These are phyloP conservation scores for Saussurea involucrata DNA, from an alignment of 129 eudicot species.

Conservation along the genomic window DNA sequence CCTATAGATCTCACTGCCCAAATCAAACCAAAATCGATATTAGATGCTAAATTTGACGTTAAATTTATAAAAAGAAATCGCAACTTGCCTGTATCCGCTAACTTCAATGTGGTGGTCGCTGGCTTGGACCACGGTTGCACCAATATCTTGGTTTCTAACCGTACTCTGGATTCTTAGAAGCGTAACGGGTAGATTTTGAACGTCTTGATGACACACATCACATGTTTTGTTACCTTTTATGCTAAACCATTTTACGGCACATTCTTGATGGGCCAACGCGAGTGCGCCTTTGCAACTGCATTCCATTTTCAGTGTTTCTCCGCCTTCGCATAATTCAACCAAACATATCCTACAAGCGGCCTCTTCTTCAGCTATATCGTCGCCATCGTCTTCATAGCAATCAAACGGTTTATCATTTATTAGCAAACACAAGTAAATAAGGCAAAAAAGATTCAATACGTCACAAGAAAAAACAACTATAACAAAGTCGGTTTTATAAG, in stretches of 20 bases:
- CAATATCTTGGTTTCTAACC: constrained; percentile 26
- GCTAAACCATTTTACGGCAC: constrained; percentile 96
- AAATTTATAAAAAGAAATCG: background rate
- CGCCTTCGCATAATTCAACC: constrained; percentile 82
- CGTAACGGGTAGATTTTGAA: constrained; percentile 79
- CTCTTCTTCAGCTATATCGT: constrained; percentile 97
- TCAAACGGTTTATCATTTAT: background rate
- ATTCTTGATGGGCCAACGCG: constrained; percentile 93
- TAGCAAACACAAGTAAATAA: background rate
- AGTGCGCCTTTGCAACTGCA: constrained; percentile 99
- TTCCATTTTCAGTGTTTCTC: constrained; percentile 89
- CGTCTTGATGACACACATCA: constrained; percentile 93
- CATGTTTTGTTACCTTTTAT: constrained; percentile 93
- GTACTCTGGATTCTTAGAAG: constrained; percentile 62
- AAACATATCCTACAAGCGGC: constrained; percentile 98
- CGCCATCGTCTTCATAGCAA: constrained; percentile 46
- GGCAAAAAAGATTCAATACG: background rate
- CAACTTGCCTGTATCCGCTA: constrained; percentile 71
- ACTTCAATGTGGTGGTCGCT: constrained; percentile 47
- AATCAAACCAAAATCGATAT: background rate
- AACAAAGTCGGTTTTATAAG: background rate
- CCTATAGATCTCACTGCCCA: constrained; percentile 45
- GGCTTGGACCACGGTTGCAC: constrained; percentile 25
- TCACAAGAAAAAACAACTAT: too few relatives aligned
- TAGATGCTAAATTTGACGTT: background rate